Evolutionary conservation across 2,329 filamentous ascomycete genomes (phyloP), one percentile per base, ranked within the genome.

Genomic region (Neopestalotiopsis clavispora): DNA sequence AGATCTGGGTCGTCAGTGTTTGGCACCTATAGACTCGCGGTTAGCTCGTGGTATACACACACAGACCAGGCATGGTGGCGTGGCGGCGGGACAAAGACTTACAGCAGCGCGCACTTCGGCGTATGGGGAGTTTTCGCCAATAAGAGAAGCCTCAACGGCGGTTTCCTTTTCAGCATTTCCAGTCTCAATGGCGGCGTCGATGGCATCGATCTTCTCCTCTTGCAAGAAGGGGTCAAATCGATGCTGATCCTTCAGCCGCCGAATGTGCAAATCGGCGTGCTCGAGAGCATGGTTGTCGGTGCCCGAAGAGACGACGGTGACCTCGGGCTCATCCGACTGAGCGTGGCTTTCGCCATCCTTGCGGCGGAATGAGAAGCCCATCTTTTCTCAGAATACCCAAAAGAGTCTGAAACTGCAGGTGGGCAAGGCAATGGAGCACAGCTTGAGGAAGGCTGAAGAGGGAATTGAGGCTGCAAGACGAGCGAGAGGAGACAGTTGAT

Each of bases 71-170:
- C 23, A 28, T 28, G 23, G 23, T 28, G 23, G 23, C 23, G 23
- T 28, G 23, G 23, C 23, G 23, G 23, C 23, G 23, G 23, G 23
- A 28, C 23, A 28, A 28, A 28, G 20, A 66, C 64, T 66, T 66
- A 66, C 64, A 20, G 90, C 87, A 30, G 89, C 87, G 73, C 90
- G 87, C 67, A 91, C 90, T 80, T 91, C 89, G 56, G 89, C 88
- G 74, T 91, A 92, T 2, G 90, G 90, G 61, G 90, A 91, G 77
- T 91, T 89, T 68, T 91, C 89, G 75, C 90, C 84, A 74, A 90
- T 82, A 68, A 87, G 79, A 60, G 87, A 86, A 72, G 87, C 84
- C 73, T 90, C 87, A 72, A 90, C 85, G 69, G 85, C 84, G 63
- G 86, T 78, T 67, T 86, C 87, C 77, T 87, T 86, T 73, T 86